Evolutionary conservation across 2,329 filamentous ascomycete species (phyloP).

Genomic region (Ophiocordyceps camponoti-rufipedis): DNA sequence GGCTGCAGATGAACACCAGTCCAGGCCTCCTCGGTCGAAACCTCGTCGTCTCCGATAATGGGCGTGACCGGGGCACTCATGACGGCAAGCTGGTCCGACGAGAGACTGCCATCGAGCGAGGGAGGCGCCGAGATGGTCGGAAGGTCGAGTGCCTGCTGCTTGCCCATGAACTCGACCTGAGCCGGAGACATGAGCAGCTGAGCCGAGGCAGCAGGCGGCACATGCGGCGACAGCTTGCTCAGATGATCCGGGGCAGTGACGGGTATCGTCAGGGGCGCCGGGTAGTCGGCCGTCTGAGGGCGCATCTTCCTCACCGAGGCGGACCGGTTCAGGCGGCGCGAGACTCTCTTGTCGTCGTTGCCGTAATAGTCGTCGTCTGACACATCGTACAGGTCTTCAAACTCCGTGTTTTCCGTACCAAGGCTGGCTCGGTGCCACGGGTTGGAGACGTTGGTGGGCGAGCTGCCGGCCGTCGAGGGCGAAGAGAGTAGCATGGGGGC

Average conservation of each 20-base stretch:
- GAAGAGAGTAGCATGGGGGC: constrained; percentile 44
- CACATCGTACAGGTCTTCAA: constrained; percentile 76
- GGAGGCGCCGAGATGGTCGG: constrained; percentile 67
- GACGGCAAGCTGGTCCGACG: constrained; percentile 70
- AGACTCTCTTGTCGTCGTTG: constrained; percentile 28
- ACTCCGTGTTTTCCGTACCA: constrained; percentile 50
- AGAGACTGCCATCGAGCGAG: constrained; percentile 75
- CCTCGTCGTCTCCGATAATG: constrained; percentile 40
- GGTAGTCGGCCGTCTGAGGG: constrained; percentile 17
- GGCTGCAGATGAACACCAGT: constrained; percentile 57
- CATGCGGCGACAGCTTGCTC: constrained; percentile 36
- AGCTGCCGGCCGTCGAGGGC: constrained; percentile 32
- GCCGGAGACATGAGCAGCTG: constrained; percentile 61
- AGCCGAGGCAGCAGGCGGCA: constrained; percentile 44
- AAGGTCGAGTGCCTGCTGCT: constrained; percentile 42
- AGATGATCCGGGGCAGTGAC: constrained; percentile 24
- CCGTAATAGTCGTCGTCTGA: constrained; percentile 39
- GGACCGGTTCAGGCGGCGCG: constrained; percentile 8
- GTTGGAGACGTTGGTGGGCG: constrained; percentile 36
- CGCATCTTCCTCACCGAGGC: constrained; percentile 18
- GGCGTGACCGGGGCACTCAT: constrained; percentile 77
- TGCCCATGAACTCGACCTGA: constrained; percentile 51
- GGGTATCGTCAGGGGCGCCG: constrained; percentile 33
- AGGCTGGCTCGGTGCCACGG: constrained; percentile 46
- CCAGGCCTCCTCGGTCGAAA: constrained; percentile 45